Percentiles rank a stretch among this genome's conserved stretches.
These are phyloP conservation scores for Capsicum rhomboideum DNA, from an alignment of 257 asterid species.

Conservation along the genomic window DNA sequence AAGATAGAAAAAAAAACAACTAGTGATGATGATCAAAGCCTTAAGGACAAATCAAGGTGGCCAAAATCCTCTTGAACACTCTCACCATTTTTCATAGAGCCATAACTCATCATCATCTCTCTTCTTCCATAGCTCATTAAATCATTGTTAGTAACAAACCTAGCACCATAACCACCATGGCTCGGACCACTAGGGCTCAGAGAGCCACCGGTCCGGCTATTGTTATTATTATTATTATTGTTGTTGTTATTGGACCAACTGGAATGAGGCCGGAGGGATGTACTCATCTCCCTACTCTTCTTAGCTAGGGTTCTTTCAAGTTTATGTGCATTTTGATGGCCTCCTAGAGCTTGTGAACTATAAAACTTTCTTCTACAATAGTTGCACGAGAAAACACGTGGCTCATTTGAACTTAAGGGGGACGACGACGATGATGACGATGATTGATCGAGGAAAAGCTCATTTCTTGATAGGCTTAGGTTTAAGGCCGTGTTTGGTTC, in stretches of 20 bases:
- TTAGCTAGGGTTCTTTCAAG: conserved; percentile 77
- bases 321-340: conserved; percentile 90
- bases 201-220: conserved; percentile 5
- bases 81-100: conserved; percentile 19
- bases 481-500: conserved; percentile 46
- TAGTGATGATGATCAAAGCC: conserved; percentile 32
- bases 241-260: conserved; percentile 3
- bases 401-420: conserved; percentile 28
- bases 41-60: conserved; percentile 60
- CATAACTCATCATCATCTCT: conserved; percentile 22
- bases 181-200: conserved; percentile 1
- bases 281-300: conserved; percentile 53
- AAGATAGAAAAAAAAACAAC: background rate
- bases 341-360: conserved; percentile 92
- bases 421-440: conserved; percentile 29
- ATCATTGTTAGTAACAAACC: background rate
- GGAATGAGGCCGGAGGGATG: conserved; percentile 29
- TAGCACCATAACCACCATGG: background rate
- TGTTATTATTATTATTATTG: conserved; percentile 3
- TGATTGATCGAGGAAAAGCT: conserved; percentile 33
- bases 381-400: conserved; percentile 70
- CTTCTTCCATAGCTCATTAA: conserved; percentile 19
- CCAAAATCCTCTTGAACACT: conserved; percentile 41
- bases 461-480: conserved; percentile 30
- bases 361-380: conserved; percentile 68